A percentile compares a stretch with the other conserved stretches of the same genome.
Conservation (phyloP, 805 yeast genomes). For the Clavispora fructus region DNA sequence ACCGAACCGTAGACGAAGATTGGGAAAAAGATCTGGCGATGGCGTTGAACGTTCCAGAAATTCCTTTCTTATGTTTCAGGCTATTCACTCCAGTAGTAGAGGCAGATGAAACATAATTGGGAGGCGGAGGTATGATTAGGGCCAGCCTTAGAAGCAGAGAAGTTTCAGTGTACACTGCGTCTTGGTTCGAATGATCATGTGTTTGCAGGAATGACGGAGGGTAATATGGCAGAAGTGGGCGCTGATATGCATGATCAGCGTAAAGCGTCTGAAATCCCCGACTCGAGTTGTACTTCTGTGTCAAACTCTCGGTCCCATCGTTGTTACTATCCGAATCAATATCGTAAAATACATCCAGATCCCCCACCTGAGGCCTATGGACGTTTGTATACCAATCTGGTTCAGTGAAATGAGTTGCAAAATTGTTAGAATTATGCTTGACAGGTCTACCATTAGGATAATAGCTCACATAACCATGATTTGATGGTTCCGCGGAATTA, state of each 20-base stretch:
- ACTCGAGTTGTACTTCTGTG: background rate
- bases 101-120: slow-evolving; percentile 14
- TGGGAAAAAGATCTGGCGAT: slow-evolving; percentile 13
- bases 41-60: slow-evolving; percentile 17
- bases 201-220: background rate
- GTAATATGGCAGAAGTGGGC: background rate
- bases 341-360: background rate
- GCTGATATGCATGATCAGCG: background rate
- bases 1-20: slow-evolving; percentile 7
- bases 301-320: background rate
- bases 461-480: background rate
- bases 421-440: background rate
- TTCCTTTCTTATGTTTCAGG: slow-evolving; percentile 4
- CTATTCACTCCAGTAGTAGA: slow-evolving; percentile 1
- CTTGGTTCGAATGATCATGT: background rate
- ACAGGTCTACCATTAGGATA: background rate
- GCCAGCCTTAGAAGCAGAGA: slow-evolving; percentile 7
- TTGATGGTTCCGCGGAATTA: background rate
- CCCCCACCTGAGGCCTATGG: background rate
- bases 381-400: slow-evolving; percentile 36
- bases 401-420: slow-evolving; percentile 21
- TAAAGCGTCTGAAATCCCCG: background rate
- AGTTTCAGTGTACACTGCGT: background rate
- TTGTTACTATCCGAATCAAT: background rate
- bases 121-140: slow-evolving; percentile 12